Base-by-base conservation (phyloP, 2,329 filamentous ascomycete species). In the Fusarium robinianum region DNA sequence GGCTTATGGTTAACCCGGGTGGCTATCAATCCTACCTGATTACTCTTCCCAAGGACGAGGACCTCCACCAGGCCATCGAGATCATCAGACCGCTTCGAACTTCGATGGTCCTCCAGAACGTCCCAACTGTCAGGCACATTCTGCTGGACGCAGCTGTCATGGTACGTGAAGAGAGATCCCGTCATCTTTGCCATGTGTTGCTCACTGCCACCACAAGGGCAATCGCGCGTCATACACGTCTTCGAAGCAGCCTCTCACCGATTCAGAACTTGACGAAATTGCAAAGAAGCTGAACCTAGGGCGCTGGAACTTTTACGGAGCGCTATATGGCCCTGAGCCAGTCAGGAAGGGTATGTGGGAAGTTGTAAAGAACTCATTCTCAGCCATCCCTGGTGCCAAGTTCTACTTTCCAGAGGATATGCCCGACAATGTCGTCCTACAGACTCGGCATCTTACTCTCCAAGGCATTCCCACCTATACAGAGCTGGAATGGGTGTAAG, bases 261-360 rank as follows among this genome's bases (percentile, higher is more conserved):
- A 58, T 2, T 8, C 38, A 2, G 44, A 58, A 5, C 37, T 58
- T 0, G 47, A 58, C 2, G 44, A 35, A 0, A 57, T 58, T 5
- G 52, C 55, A 0, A 24, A 52, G 4, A 58, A 57, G 6, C 15
- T 58, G 2, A 58, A 55, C 5, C 22, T 58, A 0, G 55, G 55
- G 0, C 42, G 55, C 0, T 58, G 55, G 55, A 58, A 58, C 32
- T 58, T 58, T 14, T 58, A 58, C 4, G 55, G 55, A 3, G 55
- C 55, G 1, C 44, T 58, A 0, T 58, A 58, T 1, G 55, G 55
- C 3, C 55, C 55, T 0, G 52, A 58, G 1, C 55, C 55, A 0
- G 44, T 58, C 1, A 10, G 55, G 11, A 48, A 50, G 2, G 55
- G 29, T 2, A 53, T 58, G 42, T 54, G 49, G 46, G 11, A 38